A percentile compares a stretch with the other conserved stretches of the same genome.
Conservation (phyloP, 306 rosid genomes). For the Prunus persica region DNA sequence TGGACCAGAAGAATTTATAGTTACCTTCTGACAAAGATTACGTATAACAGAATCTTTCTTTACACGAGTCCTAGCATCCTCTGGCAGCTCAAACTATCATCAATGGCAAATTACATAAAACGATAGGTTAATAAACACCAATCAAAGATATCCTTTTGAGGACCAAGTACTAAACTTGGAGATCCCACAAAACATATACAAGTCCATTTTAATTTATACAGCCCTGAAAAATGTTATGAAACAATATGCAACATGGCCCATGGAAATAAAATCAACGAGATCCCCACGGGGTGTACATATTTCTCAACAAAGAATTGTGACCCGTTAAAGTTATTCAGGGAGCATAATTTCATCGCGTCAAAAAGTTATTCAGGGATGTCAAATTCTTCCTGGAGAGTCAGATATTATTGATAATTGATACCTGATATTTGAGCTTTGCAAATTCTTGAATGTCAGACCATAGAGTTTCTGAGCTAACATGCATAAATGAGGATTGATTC, state of each 20-base stretch:
- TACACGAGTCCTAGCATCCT: slow-evolving; percentile 59
- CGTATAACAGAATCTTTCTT: slow-evolving; percentile 84
- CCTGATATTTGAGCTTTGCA: slow-evolving; percentile 82
- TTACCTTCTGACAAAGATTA: slow-evolving; percentile 89
- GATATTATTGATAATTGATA: slow-evolving; percentile 25
- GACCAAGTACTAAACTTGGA: slow-evolving; percentile 14
- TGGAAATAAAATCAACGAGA: not conserved
- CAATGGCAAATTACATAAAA: slow-evolving; percentile 14
- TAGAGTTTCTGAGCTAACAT: slow-evolving; percentile 72
- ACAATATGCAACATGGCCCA: not conserved
- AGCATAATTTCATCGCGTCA: not conserved
- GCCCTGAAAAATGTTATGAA: not conserved
- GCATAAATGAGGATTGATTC: slow-evolving; percentile 56
- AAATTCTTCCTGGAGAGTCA: not conserved
- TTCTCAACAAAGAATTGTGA: not conserved
- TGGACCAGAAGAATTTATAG: slow-evolving; percentile 14
- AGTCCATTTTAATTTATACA: not conserved
- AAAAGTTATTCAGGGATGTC: not conserved
- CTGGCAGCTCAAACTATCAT: slow-evolving; percentile 78
- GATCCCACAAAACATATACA: not conserved
- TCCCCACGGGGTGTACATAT: not conserved
- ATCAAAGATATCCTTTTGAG: slow-evolving; percentile 5
- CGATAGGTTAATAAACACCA: not conserved
- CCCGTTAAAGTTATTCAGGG: not conserved
- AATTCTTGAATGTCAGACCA: slow-evolving; percentile 86